phyloP scores from a whole-genome alignment of 1,284 basidiomycete genomes.

The Heterobasidion irregulare region DNA sequence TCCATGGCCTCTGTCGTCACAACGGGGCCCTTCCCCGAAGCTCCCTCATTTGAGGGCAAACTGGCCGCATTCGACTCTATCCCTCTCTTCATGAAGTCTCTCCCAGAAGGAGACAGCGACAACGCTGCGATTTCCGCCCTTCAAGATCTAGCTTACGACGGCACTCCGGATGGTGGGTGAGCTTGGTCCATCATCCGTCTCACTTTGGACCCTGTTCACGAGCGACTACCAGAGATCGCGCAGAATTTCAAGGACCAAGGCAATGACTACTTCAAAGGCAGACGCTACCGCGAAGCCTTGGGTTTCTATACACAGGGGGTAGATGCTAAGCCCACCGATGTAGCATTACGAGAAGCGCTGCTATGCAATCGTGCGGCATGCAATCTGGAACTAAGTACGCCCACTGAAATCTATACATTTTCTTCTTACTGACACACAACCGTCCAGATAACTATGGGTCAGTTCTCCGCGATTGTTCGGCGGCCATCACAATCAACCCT shows the following conservation, averaged over 20 bases:
- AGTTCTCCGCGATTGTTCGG: constrained; percentile 79
- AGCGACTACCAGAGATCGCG: constrained; percentile 66
- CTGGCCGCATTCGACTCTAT: constrained; percentile 46
- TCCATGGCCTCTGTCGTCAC: neutral
- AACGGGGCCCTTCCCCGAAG: neutral
- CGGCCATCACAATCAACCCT: constrained; percentile 55
- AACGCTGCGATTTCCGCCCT: constrained; percentile 75
- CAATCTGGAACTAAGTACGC: constrained; percentile 76
- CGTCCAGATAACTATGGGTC: constrained; percentile 72
- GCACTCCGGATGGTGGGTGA: constrained; percentile 84
- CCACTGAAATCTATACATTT: constrained; percentile 2
- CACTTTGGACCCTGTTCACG: neutral
- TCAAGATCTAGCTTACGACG: constrained; percentile 82
- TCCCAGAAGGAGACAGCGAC: constrained; percentile 54
- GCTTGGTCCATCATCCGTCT: neutral
- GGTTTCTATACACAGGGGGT: constrained; percentile 90
- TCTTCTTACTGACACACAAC: neutral
- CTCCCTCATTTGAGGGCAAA: constrained; percentile 27
- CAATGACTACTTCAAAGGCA: constrained; percentile 88
- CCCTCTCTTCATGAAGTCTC: constrained; percentile 90
- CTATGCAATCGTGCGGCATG: constrained; percentile 89
- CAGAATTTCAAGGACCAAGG: constrained; percentile 93
- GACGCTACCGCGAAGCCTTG: constrained; percentile 80
- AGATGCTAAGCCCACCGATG: constrained; percentile 72
- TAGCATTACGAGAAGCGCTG: constrained; percentile 57